Conservation (phyloP, 148 eudicot species). For the Persicaria maculosa region DNA sequence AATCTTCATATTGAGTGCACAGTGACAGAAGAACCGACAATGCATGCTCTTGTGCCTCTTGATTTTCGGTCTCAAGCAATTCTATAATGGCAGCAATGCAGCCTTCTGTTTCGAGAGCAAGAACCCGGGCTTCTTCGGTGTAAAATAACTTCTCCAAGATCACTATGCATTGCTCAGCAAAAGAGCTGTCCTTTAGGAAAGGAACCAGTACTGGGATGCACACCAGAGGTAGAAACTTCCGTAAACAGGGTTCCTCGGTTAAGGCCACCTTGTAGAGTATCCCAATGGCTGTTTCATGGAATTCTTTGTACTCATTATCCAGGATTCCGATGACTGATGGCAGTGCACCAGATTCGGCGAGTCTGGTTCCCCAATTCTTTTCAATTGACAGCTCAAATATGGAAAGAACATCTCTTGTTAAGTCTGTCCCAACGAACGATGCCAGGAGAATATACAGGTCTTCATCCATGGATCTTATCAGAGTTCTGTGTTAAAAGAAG, state of each 20-base stretch:
- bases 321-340: constrained; percentile 36
- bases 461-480: constrained; percentile 25
- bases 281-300: constrained; percentile 38
- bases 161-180: constrained; percentile 41
- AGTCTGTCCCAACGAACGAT: constrained; percentile 43
- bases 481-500: constrained; percentile 32
- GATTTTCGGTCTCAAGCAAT: constrained; percentile 42
- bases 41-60: constrained; percentile 57
- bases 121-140: constrained; percentile 29
- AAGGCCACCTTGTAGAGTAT: constrained; percentile 50
- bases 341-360: constrained; percentile 43
- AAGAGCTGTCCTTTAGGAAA: constrained; percentile 31
- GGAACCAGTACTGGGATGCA: constrained; percentile 56
- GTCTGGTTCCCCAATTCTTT: constrained; percentile 22
- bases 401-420: constrained; percentile 44
- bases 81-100: constrained; percentile 55
- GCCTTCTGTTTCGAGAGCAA: constrained; percentile 53
- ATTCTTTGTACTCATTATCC: constrained; percentile 29
- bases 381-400: constrained; percentile 42
- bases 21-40: constrained; percentile 46
- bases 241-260: constrained; percentile 17
- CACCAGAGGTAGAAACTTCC: constrained; percentile 6
- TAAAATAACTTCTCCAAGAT: constrained; percentile 50
- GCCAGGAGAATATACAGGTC: constrained; percentile 48
- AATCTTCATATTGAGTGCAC: constrained; percentile 43